A percentile compares a stretch with the other conserved stretches of the same genome.
phyloP scores from a whole-genome alignment of 768 basidiomycete species.

The Mycena belliarum region DNA sequence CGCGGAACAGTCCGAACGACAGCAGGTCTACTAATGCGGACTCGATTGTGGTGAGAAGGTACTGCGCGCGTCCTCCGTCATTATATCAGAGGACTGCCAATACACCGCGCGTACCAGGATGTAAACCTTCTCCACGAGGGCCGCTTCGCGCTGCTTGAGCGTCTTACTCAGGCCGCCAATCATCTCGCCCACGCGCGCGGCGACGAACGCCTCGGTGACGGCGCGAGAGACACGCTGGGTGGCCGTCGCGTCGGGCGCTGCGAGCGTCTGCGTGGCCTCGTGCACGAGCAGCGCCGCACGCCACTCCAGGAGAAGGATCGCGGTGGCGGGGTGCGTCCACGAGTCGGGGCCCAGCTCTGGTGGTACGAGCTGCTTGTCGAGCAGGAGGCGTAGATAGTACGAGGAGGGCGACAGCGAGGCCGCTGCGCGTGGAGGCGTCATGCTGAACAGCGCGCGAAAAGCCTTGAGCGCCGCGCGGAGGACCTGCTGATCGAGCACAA shows the following conservation, averaged over 20 bases:
- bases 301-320: conserved; percentile 58
- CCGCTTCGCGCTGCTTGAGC: conserved; percentile 27
- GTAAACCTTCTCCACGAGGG: conserved; percentile 39
- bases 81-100: no score
- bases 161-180: conserved; percentile 32
- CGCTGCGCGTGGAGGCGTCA: conserved; percentile 24
- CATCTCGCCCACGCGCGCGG: conserved; percentile 51
- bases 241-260: conserved; percentile 53
- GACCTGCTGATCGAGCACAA: conserved; percentile 73
- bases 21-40: conserved; percentile 58
- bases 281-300: conserved; percentile 64
- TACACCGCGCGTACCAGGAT: conserved; percentile 50
- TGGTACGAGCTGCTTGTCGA: conserved; percentile 24
- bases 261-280: conserved; percentile 37
- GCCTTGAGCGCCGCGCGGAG: conserved; percentile 71
- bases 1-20: conserved; percentile 49
- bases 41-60: conserved; percentile 60
- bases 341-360: conserved; percentile 23
- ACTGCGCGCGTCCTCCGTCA: conserved; percentile 37
- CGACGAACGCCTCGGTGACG: conserved; percentile 71
- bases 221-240: conserved; percentile 62
- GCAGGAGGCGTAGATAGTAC: conserved; percentile 57
- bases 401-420: conserved; percentile 48
- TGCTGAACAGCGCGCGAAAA: conserved; percentile 37
- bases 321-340: conserved; percentile 39